Percentiles rank a stretch among this genome's conserved stretches.
These are phyloP conservation scores for Botrytis porri DNA, from an alignment of 2,329 filamentous ascomycete species.

Conservation along the genomic window DNA sequence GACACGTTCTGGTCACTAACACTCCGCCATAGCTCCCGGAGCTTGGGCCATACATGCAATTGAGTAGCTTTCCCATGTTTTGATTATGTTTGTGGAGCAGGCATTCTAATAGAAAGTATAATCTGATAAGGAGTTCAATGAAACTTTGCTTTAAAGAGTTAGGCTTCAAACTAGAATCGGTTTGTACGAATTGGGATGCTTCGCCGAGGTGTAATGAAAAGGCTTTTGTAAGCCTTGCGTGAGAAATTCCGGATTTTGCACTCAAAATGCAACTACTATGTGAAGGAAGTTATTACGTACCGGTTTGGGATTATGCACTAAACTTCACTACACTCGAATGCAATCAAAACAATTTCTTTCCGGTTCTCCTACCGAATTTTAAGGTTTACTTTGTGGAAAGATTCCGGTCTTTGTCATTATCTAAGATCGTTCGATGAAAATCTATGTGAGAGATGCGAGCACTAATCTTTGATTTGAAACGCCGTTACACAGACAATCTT, in stretches of 20 bases:
- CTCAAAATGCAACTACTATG: not conserved
- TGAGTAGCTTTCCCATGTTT: not conserved
- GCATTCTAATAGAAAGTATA: not conserved
- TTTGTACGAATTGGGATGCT: not conserved
- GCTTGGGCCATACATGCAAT: not conserved
- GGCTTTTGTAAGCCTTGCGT: not conserved
- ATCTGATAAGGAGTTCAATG: not conserved
- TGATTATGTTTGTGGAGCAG: not conserved
- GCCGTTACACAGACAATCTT: not conserved
- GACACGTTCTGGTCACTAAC: not conserved
- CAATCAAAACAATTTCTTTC: not conserved
- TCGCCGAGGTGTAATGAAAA: not conserved
- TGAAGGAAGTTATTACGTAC: not conserved
- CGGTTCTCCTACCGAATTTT: not conserved
- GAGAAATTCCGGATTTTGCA: not conserved
- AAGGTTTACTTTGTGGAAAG: not conserved
- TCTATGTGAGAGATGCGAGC: not conserved
- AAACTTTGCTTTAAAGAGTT: not conserved
- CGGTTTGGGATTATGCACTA: not conserved
- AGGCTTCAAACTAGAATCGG: not conserved
- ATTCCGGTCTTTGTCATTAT: not conserved
- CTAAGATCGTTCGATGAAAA: not conserved
- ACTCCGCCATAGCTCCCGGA: constrained; percentile 6
- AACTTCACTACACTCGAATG: not conserved
- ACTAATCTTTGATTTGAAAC: not conserved